These are phyloP conservation scores for Chaetomium cochliodes DNA, from an alignment of 495 filamentous ascomycete species.

Conservation along the genomic window DNA sequence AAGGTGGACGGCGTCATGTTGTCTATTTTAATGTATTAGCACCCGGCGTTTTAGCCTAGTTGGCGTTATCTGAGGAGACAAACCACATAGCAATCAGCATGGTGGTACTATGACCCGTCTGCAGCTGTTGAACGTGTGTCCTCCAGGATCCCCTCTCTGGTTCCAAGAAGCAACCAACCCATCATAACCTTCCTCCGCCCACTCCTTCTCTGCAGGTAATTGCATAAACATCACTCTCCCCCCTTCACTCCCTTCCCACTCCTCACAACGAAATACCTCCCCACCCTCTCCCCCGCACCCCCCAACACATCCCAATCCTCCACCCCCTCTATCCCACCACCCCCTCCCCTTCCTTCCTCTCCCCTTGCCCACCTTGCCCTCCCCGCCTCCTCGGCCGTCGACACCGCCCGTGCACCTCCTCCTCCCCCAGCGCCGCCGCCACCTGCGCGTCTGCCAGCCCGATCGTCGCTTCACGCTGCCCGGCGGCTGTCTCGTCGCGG, in stretches of 20 bases:
- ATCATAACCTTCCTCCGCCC: too few species aligned
- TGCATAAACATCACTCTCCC: too few species aligned
- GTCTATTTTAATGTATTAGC: conserved; percentile 19
- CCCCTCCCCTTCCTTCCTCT: not conserved
- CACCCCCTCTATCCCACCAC: conserved; percentile 27
- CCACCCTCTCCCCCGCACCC: conserved; percentile 62
- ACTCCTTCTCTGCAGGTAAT: too few species aligned
- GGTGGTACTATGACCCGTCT: not conserved
- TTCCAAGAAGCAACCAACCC: too few species aligned
- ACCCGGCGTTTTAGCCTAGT: conserved; percentile 5
- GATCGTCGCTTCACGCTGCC: conserved; percentile 45
- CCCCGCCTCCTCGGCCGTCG: conserved; percentile 40
- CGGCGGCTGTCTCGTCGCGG: conserved; percentile 69
- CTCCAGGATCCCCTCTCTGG: not conserved
- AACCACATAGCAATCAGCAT: conserved; percentile 9
- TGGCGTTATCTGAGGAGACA: conserved; percentile 11
- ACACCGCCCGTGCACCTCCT: conserved; percentile 46
- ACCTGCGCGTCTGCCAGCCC: conserved; percentile 36
- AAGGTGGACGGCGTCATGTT: not conserved
- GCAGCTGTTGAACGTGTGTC: not conserved
- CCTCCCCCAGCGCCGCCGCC: conserved; percentile 39
- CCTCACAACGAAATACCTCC: conserved; percentile 78
- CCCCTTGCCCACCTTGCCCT: conserved; percentile 18
- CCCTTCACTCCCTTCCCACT: conserved; percentile 41
- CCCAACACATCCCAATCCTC: conserved; percentile 70